phyloP scores from a whole-genome alignment of 2,329 filamentous ascomycete genomes.

The Colletotrichum acutatum region DNA sequence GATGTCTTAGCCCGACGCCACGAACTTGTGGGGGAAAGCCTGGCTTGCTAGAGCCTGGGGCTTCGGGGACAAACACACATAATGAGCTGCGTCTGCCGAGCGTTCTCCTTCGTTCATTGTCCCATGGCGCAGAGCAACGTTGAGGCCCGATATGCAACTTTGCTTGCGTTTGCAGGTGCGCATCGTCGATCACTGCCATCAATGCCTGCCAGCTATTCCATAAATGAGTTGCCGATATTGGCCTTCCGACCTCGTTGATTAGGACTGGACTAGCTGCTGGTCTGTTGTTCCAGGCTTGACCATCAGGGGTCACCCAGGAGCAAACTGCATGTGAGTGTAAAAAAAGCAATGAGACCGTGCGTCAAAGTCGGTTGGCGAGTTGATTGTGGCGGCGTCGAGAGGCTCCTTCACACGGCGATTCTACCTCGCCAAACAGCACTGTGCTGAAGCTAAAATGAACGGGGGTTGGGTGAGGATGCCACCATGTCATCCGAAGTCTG shows the following conservation, averaged over 20 bases:
- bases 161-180: neutral
- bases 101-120: neutral
- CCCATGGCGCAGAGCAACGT: neutral
- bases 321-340: slow-evolving; percentile 11
- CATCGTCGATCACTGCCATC: slow-evolving; percentile 16
- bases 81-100: neutral
- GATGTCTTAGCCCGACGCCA: slow-evolving; percentile 33
- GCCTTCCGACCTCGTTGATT: neutral
- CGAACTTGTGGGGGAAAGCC: slow-evolving; percentile 29
- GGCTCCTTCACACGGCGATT: slow-evolving; percentile 13
- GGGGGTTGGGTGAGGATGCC: slow-evolving; percentile 11
- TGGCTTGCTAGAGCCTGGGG: neutral
- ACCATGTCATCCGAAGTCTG: slow-evolving; percentile 29
- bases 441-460: slow-evolving; percentile 1
- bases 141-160: neutral
- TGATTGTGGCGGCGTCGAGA: slow-evolving; percentile 27
- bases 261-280: neutral
- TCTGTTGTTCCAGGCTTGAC: slow-evolving; percentile 18
- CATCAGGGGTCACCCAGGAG: neutral
- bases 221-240: neutral
- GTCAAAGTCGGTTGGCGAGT: neutral
- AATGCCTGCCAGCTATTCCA: neutral
- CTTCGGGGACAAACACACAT: slow-evolving; percentile 15
- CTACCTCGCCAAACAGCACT: neutral
- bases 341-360: slow-evolving; percentile 15